phyloP scores from a whole-genome alignment of 495 filamentous ascomycete species.

The Hapsidospora chrysogenum region DNA sequence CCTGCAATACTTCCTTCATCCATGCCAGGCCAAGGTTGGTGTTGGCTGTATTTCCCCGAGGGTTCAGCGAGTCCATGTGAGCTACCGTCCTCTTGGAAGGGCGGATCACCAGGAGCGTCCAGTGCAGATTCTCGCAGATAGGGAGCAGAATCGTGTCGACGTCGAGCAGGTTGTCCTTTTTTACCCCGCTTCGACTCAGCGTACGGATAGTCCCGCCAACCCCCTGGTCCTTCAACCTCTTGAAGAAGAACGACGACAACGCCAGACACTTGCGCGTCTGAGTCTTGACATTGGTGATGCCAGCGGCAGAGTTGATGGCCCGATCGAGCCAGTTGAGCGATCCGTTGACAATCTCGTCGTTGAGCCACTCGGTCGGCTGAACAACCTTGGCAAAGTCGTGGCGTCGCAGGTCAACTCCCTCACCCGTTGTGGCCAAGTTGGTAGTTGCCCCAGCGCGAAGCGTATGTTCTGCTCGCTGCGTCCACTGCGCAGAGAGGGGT shows the following conservation, averaged over 20 bases:
- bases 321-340: conserved; percentile 44
- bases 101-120: conserved; percentile 56
- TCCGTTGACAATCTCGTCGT: conserved; percentile 67
- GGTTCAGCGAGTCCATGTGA: conserved; percentile 56
- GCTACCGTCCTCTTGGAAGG: conserved; percentile 46
- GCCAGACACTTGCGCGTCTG: conserved; percentile 48
- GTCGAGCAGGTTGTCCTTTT: conserved; percentile 18
- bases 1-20: conserved; percentile 41
- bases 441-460: neutral
- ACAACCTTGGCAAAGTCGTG: conserved; percentile 48
- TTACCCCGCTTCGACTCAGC: conserved; percentile 14
- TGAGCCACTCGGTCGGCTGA: conserved; percentile 45
- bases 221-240: conserved; percentile 36
- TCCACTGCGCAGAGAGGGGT: neutral
- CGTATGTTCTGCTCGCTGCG: neutral
- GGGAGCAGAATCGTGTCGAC: conserved; percentile 31
- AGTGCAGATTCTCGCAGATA: conserved; percentile 28
- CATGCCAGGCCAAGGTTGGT: conserved; percentile 30
- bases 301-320: conserved; percentile 34
- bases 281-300: conserved; percentile 20
- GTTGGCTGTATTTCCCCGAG: conserved; percentile 11
- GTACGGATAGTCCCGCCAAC: conserved; percentile 15
- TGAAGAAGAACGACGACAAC: conserved; percentile 58
- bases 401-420: conserved; percentile 37
- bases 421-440: conserved; percentile 23